phyloP scores from a whole-genome alignment of 1,284 basidiomycete species.

The Grifola frondosa region DNA sequence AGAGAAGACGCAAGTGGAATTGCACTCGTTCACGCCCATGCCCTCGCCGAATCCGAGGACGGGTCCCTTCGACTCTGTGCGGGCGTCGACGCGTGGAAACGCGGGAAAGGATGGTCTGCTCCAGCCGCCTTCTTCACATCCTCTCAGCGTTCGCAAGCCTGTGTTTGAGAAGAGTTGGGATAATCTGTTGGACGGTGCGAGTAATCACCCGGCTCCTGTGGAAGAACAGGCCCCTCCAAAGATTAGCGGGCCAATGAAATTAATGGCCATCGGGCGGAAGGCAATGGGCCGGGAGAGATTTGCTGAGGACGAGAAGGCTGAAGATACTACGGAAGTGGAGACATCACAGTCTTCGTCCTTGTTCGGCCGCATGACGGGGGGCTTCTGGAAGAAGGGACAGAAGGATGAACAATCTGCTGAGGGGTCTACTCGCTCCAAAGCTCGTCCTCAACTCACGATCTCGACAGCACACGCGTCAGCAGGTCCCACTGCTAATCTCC shows the following conservation, averaged over 20 bases:
- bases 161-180: slow-evolving; percentile 49
- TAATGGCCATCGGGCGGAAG: background rate
- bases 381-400: slow-evolving; percentile 21
- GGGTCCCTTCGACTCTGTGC: slow-evolving; percentile 42
- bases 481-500: slow-evolving; percentile 24
- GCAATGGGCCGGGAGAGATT: background rate
- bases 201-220: slow-evolving; percentile 18
- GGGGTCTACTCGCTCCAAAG: background rate
- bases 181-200: slow-evolving; percentile 43
- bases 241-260: slow-evolving; percentile 33
- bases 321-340: background rate
- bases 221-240: slow-evolving; percentile 18
- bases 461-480: slow-evolving; percentile 38
- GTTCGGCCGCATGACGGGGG: slow-evolving; percentile 30
- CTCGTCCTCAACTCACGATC: slow-evolving; percentile 44
- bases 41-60: slow-evolving; percentile 38
- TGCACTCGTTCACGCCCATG: slow-evolving; percentile 52
- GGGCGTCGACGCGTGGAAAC: slow-evolving; percentile 31
- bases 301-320: slow-evolving; percentile 16
- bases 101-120: slow-evolving; percentile 4
- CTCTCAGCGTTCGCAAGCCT: slow-evolving; percentile 33
- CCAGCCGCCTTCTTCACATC: slow-evolving; percentile 22
- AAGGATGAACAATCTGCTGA: background rate
- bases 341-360: slow-evolving; percentile 5
- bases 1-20: slow-evolving; percentile 25